phyloP scores from a whole-genome alignment of 225 moss, liverwort and hornwort species.

The Polytrichum commune region DNA sequence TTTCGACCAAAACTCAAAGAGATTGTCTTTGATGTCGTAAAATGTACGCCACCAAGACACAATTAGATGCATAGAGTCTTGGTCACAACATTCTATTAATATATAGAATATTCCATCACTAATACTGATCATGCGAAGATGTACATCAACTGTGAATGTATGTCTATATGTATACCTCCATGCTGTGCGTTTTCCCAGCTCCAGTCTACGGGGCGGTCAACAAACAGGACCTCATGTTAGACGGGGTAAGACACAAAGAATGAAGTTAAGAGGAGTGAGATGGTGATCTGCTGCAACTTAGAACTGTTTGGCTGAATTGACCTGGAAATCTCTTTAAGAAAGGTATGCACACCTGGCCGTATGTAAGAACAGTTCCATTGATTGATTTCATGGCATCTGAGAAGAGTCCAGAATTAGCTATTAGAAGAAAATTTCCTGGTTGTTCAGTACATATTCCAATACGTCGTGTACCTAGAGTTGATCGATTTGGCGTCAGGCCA shows the following conservation, averaged over 20 bases:
- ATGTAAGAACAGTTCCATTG: conserved; percentile 53
- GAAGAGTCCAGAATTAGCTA: conserved; percentile 9
- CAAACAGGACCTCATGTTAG: conserved; percentile 9
- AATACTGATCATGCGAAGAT: no score
- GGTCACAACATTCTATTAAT: no score
- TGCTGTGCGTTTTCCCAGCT: conserved; percentile 53
- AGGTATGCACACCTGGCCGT: conserved; percentile 36
- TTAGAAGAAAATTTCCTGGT: neutral
- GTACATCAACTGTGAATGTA: neutral
- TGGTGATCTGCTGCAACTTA: neutral
- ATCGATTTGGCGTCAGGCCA: no score
- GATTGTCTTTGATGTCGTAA: no score
- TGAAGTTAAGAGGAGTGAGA: neutral
- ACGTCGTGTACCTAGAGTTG: no score
- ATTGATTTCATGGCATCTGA: conserved; percentile 65
- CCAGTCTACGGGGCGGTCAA: conserved; percentile 32
- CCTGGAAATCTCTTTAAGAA: neutral
- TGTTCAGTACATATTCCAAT: no score
- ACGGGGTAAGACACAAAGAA: neutral
- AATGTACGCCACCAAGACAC: no score
- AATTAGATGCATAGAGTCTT: no score
- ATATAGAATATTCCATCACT: no score
- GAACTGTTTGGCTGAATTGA: neutral
- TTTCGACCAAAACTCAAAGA: no score
- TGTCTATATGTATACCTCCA: conserved; percentile 38